Conservation (phyloP, 2,329 filamentous ascomycete species). For the Meredithiella fracta region DNA sequence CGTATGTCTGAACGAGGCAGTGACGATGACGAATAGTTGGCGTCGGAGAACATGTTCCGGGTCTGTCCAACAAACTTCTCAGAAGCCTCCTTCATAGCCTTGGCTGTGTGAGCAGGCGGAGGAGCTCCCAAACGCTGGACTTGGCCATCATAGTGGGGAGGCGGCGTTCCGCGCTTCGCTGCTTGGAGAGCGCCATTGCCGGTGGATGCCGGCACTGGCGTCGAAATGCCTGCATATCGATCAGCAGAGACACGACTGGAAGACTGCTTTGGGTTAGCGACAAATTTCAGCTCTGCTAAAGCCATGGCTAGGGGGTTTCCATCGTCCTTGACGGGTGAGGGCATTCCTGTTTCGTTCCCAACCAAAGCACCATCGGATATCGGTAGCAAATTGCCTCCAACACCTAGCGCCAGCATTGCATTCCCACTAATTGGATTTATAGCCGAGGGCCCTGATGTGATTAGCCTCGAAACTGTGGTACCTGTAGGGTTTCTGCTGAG, state of each 20-base stretch:
- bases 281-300: conserved; percentile 79
- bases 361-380: conserved; percentile 39
- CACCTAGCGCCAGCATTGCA: conserved; percentile 80
- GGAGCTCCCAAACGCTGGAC: conserved; percentile 73
- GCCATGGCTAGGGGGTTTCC: conserved; percentile 82
- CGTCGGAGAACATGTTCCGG: conserved; percentile 53
- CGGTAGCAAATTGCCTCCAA: conserved; percentile 91
- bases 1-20: conserved; percentile 30
- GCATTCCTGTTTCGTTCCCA: background rate
- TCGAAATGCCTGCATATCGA: conserved; percentile 81
- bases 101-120: conserved; percentile 78
- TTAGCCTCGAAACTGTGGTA: conserved; percentile 22
- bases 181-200: conserved; percentile 30
- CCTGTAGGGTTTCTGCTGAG: no score
- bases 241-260: conserved; percentile 83
- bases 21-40: conserved; percentile 11
- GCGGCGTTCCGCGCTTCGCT: conserved; percentile 57
- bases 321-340: conserved; percentile 30
- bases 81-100: conserved; percentile 88
- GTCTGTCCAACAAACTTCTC: conserved; percentile 76
- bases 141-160: conserved; percentile 69
- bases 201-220: conserved; percentile 45
- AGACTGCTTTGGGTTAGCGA: conserved; percentile 54
- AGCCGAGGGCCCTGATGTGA: conserved; percentile 24
- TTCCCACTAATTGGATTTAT: conserved; percentile 67